A percentile compares a stretch with the other conserved stretches of the same genome.
Conservation (phyloP, 2,329 filamentous ascomycete genomes). For the Aspergillus sp. region DNA sequence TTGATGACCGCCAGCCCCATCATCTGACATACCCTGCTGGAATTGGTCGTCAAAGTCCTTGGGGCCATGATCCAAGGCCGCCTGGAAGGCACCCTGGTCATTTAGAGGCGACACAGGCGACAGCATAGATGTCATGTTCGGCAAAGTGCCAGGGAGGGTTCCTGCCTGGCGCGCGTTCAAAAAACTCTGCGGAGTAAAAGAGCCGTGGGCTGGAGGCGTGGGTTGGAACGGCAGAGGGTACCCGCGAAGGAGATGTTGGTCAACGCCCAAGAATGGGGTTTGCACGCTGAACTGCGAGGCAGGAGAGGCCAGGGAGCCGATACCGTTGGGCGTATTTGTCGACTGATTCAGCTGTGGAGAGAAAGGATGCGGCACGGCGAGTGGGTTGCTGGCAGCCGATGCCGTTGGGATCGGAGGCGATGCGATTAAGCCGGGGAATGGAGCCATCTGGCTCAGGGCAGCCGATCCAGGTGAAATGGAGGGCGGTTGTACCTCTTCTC, state of each 20-base stretch:
- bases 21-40: constrained; percentile 21
- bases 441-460: constrained; percentile 60
- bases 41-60: constrained; percentile 21
- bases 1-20: constrained; percentile 11
- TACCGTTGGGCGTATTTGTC: constrained; percentile 54
- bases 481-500: constrained; percentile 56
- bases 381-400: constrained; percentile 65
- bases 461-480: constrained; percentile 60
- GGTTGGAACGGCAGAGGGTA: constrained; percentile 61
- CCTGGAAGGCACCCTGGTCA: constrained; percentile 38
- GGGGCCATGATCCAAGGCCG: constrained; percentile 17
- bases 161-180: constrained; percentile 31
- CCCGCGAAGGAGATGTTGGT: constrained; percentile 53
- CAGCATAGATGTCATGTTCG: constrained; percentile 42
- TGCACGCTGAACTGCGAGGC: constrained; percentile 55
- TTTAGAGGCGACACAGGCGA: constrained; percentile 59
- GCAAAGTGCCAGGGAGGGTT: constrained; percentile 35
- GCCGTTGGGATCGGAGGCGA: constrained; percentile 75
- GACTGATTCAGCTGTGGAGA: constrained; percentile 53
- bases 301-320: constrained; percentile 63
- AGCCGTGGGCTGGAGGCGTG: constrained; percentile 44
- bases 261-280: constrained; percentile 51
- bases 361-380: constrained; percentile 54
- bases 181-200: constrained; percentile 37
- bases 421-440: constrained; percentile 67